Conservation (phyloP, 2,329 filamentous ascomycete species). For the Chalaropsis thielavioides region DNA sequence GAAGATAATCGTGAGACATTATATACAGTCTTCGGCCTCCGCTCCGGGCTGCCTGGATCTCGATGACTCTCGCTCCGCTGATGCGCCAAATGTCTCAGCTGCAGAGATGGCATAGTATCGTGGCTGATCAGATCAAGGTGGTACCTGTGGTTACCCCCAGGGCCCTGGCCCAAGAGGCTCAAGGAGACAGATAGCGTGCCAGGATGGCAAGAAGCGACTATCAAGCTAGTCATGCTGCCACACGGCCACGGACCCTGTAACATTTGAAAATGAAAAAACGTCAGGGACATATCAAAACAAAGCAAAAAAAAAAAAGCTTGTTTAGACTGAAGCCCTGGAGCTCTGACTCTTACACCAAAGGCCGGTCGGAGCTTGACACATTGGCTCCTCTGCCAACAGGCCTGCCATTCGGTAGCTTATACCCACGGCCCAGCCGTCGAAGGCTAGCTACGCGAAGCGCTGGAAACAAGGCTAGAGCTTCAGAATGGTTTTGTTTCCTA, state of each 20-base stretch:
- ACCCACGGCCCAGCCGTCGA: neutral
- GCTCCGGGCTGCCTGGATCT: neutral
- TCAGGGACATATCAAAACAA: neutral
- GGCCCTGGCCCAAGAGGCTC: neutral
- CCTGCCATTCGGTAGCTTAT: no score
- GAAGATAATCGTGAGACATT: slow-evolving; percentile 3
- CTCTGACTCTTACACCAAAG: neutral
- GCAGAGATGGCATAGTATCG: neutral
- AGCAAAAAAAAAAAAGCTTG: slow-evolving; percentile 1
- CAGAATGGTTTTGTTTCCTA: neutral
- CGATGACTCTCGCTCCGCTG: neutral
- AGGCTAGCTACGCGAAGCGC: neutral
- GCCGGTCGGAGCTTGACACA: neutral
- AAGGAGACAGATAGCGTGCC: neutral
- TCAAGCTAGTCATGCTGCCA: neutral
- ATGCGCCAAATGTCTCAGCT: neutral
- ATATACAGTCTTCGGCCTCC: slow-evolving; percentile 9
- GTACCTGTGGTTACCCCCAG: neutral
- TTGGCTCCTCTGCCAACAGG: neutral
- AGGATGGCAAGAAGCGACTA: neutral
- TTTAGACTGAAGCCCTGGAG: neutral
- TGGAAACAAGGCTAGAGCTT: neutral
- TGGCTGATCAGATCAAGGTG: neutral
- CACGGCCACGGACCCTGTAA: neutral
- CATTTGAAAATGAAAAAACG: neutral